phyloP scores from a whole-genome alignment of 2,329 filamentous ascomycete genomes.

The Beauveria bassiana region DNA sequence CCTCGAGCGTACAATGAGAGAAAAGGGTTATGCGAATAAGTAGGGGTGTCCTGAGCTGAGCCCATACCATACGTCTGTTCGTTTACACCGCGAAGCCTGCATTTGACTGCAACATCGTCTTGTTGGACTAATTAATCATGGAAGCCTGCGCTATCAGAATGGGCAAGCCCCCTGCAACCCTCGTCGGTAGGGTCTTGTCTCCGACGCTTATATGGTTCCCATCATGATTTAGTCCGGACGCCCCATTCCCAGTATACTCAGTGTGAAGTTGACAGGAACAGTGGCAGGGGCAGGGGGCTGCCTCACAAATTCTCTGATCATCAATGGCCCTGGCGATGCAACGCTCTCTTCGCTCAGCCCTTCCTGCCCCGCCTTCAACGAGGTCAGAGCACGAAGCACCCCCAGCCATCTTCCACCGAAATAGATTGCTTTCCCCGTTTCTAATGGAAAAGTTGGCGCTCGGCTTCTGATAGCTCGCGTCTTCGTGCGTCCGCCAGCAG shows the following conservation, averaged over 20 bases:
- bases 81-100: not conserved
- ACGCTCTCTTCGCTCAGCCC: not conserved
- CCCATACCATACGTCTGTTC: not conserved
- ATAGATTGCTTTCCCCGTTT: too few species aligned
- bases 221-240: too few species aligned
- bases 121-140: not conserved
- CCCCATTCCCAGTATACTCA: too few species aligned
- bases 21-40: too few species aligned
- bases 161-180: not conserved
- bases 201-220: too few species aligned
- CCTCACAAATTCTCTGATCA: not conserved
- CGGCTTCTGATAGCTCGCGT: not conserved
- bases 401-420: not conserved
- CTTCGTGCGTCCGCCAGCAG: not conserved
- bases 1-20: not conserved
- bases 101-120: not conserved
- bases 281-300: not conserved
- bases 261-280: not conserved
- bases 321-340: not conserved
- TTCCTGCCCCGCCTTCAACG: not conserved
- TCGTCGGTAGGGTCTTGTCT: not conserved
- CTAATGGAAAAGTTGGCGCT: too few species aligned
- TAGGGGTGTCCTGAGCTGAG: not conserved
- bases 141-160: not conserved
- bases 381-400: conserved; percentile 1